Evolutionary conservation across 2,329 filamentous ascomycete genomes (phyloP).

Genomic region (Xylariaceae sp.): DNA sequence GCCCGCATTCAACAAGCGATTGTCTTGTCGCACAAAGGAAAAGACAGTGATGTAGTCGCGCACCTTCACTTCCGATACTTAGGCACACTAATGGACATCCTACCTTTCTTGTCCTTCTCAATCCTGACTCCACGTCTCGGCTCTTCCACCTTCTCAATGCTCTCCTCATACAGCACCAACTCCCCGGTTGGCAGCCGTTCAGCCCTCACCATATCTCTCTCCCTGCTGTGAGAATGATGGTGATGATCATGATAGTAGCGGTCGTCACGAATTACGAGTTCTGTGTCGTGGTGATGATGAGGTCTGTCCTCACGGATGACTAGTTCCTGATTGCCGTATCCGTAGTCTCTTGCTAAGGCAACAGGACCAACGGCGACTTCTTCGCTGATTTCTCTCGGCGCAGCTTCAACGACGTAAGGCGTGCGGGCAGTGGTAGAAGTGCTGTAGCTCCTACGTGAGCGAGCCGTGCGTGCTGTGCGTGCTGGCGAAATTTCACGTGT

Average conservation of each 20-base stretch:
- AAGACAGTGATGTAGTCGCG: conserved; percentile 26
- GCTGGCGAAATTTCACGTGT: conserved; percentile 48
- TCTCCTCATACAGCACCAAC: conserved; percentile 60
- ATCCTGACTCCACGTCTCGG: conserved; percentile 60
- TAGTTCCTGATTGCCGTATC: conserved; percentile 44
- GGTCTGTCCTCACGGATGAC: background rate
- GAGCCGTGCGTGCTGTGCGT: conserved; percentile 36
- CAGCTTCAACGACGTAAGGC: conserved; percentile 40
- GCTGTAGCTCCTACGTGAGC: conserved; percentile 25
- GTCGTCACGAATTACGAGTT: conserved; percentile 57
- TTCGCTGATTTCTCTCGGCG: conserved; percentile 33
- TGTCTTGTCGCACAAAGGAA: conserved; percentile 3
- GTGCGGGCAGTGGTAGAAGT: conserved; percentile 33
- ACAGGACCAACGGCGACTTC: conserved; percentile 38
- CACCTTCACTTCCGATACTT: conserved; percentile 57
- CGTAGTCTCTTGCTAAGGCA: conserved; percentile 37
- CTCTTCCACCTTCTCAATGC: conserved; percentile 53
- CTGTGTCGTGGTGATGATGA: conserved; percentile 60
- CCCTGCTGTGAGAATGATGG: conserved; percentile 39
- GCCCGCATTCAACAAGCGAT: conserved; percentile 3
- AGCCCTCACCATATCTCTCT: conserved; percentile 52
- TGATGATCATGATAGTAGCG: conserved; percentile 32
- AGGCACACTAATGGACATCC: conserved; percentile 80
- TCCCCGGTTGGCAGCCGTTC: conserved; percentile 58
- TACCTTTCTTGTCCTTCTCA: conserved; percentile 93